A percentile compares a stretch with the other conserved stretches of the same genome.
phyloP scores from a whole-genome alignment of 2,329 filamentous ascomycete genomes.

The Beauveria caledonica region DNA sequence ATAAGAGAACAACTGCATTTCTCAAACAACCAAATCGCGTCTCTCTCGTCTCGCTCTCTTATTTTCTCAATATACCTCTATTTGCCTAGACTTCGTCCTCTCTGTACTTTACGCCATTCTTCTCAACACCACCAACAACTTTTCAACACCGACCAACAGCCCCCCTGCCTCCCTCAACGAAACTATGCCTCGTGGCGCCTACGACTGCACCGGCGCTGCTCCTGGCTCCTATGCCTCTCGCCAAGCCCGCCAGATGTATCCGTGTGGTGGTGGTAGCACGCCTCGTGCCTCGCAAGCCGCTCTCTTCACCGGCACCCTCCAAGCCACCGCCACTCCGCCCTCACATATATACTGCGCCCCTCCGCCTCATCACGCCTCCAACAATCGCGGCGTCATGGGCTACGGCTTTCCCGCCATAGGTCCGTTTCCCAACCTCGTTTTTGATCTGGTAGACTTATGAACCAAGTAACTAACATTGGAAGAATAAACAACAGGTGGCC shows the following conservation, averaged over 20 bases:
- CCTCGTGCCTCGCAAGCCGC: neutral
- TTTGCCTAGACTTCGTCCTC: neutral
- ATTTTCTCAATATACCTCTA: too few species aligned
- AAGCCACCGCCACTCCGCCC: too few species aligned
- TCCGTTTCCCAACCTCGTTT: neutral
- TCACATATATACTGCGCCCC: too few species aligned
- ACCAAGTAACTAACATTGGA: too few species aligned
- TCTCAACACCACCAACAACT: neutral
- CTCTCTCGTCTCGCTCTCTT: neutral
- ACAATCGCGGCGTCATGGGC: neutral
- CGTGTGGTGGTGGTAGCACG: neutral
- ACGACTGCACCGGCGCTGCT: constrained; percentile 9
- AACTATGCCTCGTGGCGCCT: constrained; percentile 5
- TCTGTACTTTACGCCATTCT: neutral
- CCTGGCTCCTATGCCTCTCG: constrained; percentile 6
- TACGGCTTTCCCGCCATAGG: neutral
- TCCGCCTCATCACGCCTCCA: too few species aligned
- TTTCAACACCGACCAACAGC: neutral
- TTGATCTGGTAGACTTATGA: too few species aligned
- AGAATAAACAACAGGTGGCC: neutral
- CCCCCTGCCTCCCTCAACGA: neutral
- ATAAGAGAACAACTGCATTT: neutral
- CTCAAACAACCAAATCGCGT: neutral
- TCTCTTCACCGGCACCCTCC: neutral
- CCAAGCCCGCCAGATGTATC: neutral